These are phyloP conservation scores for Ustilago bromivora DNA, from an alignment of 1,284 basidiomycete genomes.

Conservation along the genomic window DNA sequence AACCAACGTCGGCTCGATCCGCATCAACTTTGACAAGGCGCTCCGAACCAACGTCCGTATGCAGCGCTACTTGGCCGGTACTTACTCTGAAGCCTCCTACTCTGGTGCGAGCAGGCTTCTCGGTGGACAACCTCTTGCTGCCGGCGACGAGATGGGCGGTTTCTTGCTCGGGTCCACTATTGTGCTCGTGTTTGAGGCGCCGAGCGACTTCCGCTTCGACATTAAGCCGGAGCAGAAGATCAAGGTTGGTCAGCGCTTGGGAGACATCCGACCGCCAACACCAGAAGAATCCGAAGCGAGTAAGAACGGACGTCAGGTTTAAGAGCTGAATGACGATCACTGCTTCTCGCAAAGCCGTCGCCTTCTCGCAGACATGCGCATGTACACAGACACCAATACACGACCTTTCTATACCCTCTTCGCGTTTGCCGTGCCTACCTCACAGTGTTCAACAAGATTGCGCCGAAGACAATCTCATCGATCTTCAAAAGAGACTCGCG, in stretches of 20 bases:
- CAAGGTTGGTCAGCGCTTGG: constrained; percentile 82
- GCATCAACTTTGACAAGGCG: constrained; percentile 93
- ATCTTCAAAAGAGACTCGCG: neutral
- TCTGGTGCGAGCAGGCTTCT: constrained; percentile 73
- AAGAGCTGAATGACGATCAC: neutral
- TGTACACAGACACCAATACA: neutral
- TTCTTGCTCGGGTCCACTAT: constrained; percentile 96
- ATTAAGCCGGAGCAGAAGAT: constrained; percentile 87
- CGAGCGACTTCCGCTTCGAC: constrained; percentile 82
- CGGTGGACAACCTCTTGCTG: constrained; percentile 85
- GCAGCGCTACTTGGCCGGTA: constrained; percentile 74
- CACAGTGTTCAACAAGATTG: neutral
- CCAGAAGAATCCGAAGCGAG: constrained; percentile 13
- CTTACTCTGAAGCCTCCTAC: constrained; percentile 84
- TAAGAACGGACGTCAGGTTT: constrained; percentile 36
- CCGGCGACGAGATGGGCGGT: constrained; percentile 96
- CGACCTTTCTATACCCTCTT: constrained; percentile 26
- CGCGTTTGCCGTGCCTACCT: constrained; percentile 8
- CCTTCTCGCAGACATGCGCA: neutral
- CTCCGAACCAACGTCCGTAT: constrained; percentile 69
- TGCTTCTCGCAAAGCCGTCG: neutral
- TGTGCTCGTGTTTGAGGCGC: constrained; percentile 96
- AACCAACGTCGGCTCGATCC: constrained; percentile 97
- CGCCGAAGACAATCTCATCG: neutral
- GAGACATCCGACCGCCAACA: constrained; percentile 56